phyloP scores from a whole-genome alignment of 495 filamentous ascomycete species.

The Achaetomiella virescens region DNA sequence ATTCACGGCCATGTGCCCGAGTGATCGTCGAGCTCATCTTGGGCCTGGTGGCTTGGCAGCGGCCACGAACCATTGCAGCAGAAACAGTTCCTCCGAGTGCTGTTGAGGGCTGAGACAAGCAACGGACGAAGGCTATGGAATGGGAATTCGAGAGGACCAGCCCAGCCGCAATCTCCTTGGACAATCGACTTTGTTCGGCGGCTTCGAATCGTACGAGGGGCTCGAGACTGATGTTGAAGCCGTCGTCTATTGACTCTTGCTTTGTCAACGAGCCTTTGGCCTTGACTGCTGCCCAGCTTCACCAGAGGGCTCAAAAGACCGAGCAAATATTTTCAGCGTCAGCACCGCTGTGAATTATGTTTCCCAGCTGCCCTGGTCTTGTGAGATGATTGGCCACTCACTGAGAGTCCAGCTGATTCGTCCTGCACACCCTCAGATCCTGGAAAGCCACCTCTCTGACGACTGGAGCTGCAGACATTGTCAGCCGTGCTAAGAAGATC shows the following conservation, averaged over 20 bases:
- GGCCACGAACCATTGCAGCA: slow-evolving; percentile 1
- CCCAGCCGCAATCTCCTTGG: background rate
- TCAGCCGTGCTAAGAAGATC: background rate
- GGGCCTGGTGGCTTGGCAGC: background rate
- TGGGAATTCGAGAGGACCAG: background rate
- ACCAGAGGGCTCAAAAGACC: background rate
- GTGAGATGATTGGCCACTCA: slow-evolving; percentile 6
- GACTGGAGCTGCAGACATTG: background rate
- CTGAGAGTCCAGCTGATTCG: slow-evolving; percentile 5
- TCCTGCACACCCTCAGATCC: background rate
- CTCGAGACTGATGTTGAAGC: too few species aligned
- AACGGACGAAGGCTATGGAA: background rate
- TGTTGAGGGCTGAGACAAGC: background rate
- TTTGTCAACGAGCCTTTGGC: too few species aligned
- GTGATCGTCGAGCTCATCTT: slow-evolving; percentile 1
- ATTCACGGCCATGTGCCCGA: background rate
- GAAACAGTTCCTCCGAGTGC: slow-evolving; percentile 1
- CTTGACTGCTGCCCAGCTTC: background rate
- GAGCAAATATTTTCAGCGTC: background rate
- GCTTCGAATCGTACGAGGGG: too few species aligned
- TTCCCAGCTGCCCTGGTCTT: background rate
- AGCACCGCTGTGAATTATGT: background rate
- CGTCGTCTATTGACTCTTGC: too few species aligned
- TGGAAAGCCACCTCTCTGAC: background rate
- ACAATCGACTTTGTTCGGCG: background rate